Percentiles rank a stretch among this genome's conserved stretches.
phyloP scores from a whole-genome alignment of 805 yeast genomes.

The Limtongozyma cylindracea region DNA sequence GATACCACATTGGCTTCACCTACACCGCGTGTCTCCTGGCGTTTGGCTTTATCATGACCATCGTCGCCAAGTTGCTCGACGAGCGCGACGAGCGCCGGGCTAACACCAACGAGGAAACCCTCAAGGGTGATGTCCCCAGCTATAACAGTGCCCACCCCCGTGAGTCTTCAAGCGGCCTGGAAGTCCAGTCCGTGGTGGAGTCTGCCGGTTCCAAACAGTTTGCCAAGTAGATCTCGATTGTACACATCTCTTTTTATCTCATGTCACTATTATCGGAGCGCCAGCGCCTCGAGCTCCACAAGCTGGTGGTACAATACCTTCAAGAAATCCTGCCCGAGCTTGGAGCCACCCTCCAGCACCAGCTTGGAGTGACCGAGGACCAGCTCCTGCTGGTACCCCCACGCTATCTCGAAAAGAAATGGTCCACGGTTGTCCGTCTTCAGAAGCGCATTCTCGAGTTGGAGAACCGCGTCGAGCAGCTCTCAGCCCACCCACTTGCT shows the following conservation, averaged over 20 bases:
- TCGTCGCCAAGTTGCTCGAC: slow-evolving; percentile 4
- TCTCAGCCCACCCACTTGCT: no score
- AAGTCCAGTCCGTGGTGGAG: no score
- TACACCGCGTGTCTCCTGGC: slow-evolving; percentile 10
- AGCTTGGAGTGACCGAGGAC: no score
- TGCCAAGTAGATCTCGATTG: no score
- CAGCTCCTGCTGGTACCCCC: no score
- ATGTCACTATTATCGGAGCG: slow-evolving; percentile 7
- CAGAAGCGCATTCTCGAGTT: slow-evolving; percentile 51
- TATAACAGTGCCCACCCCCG: no score
- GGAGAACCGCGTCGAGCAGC: slow-evolving; percentile 31
- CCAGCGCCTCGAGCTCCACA: slow-evolving; percentile 19
- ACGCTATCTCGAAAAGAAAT: slow-evolving; percentile 43
- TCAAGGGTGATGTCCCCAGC: no score
- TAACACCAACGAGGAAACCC: no score
- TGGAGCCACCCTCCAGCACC: no score
- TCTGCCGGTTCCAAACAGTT: no score
- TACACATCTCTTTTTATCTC: no score
- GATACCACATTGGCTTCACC: slow-evolving; percentile 11
- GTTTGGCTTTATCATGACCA: slow-evolving; percentile 8
- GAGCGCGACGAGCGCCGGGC: slow-evolving; percentile 4
- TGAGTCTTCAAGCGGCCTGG: no score
- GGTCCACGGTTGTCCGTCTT: slow-evolving; percentile 65
- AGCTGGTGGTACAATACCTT: slow-evolving; percentile 22
- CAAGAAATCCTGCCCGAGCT: slow-evolving; percentile 2